These are phyloP conservation scores for Cryphonectria parasitica DNA, from an alignment of 2,329 filamentous ascomycete genomes.

Conservation along the genomic window DNA sequence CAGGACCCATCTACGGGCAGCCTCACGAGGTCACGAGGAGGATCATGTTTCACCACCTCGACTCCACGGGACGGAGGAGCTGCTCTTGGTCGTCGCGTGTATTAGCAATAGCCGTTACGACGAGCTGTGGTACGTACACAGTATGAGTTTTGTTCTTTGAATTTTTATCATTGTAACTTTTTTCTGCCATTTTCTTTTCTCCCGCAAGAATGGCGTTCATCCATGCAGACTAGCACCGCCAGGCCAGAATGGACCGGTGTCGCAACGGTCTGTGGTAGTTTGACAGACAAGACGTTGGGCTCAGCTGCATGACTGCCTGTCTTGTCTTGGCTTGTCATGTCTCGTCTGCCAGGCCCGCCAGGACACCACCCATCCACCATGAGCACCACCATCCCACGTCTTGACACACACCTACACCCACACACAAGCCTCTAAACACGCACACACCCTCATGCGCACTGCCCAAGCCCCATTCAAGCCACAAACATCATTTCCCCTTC, in stretches of 20 bases:
- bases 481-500: not conserved
- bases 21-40: constrained; percentile 7
- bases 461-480: not conserved
- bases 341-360: not conserved
- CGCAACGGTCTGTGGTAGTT: not conserved
- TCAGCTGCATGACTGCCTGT: not conserved
- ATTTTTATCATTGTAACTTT: not conserved
- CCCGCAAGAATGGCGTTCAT: not conserved
- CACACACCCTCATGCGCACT: not conserved
- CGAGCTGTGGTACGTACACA: not conserved
- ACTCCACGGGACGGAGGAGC: not conserved
- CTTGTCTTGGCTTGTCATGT: not conserved
- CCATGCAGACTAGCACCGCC: not conserved
- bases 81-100: not conserved
- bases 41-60: not conserved
- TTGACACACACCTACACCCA: not conserved
- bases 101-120: not conserved
- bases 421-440: not conserved
- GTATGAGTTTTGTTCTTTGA: too few relatives aligned
- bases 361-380: not conserved
- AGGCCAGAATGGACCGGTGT: not conserved
- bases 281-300: constrained; percentile 5
- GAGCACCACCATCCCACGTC: not conserved
- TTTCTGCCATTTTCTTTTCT: not conserved
- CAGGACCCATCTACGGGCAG: constrained; percentile 1